Percentiles rank a stretch among this genome's conserved stretches.
Conservation (phyloP, 169 alveolate species). For the Plasmodium coatneyi region DNA sequence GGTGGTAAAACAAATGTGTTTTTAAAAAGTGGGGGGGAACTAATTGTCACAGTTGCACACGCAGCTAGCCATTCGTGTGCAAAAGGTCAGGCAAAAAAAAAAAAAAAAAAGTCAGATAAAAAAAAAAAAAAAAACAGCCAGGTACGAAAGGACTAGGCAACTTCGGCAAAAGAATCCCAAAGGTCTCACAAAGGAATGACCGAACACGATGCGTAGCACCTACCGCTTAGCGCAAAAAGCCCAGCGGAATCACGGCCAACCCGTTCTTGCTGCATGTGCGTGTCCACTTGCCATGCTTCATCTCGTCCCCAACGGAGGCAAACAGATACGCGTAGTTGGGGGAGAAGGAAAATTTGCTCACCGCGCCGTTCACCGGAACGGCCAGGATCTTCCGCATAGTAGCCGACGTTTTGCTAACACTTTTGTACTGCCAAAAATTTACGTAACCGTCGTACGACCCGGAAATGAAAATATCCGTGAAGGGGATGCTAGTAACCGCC, state of each 20-base stretch:
- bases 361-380: constrained; percentile 41
- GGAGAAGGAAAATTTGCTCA: constrained; percentile 52
- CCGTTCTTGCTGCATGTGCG: constrained; percentile 45
- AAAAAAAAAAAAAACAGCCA: background rate
- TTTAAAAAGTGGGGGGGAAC: background rate
- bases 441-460: constrained; percentile 72
- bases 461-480: constrained; percentile 47
- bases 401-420: constrained; percentile 35
- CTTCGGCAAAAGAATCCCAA: background rate
- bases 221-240: constrained; percentile 17
- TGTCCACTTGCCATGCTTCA: constrained; percentile 63
- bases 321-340: constrained; percentile 56
- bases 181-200: background rate
- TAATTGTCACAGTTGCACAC: background rate
- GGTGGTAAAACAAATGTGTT: background rate
- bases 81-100: background rate
- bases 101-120: background rate
- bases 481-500: constrained; percentile 52
- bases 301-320: constrained; percentile 58
- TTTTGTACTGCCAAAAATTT: constrained; percentile 62
- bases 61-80: background rate
- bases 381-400: constrained; percentile 37
- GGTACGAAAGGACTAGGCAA: background rate
- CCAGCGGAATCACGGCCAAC: constrained; percentile 48
- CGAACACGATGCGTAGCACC: background rate